phyloP scores from a whole-genome alignment of 352 stramenopile species.

The Elongisporangium undulatum region DNA sequence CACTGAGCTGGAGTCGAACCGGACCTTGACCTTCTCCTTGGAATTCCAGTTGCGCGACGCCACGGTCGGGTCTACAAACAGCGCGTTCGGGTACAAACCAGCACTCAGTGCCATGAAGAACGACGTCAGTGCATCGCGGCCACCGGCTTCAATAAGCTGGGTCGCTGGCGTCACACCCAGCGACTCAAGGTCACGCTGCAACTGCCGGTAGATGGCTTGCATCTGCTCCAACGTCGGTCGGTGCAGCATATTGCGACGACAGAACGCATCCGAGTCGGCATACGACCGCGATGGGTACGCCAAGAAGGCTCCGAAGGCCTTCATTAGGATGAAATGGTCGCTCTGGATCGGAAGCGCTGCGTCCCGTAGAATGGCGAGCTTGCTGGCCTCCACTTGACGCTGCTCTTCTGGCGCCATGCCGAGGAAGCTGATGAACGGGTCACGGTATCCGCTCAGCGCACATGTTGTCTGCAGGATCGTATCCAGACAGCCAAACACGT shows the following conservation, averaged over 20 bases:
- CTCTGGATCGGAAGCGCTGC: constrained; percentile 47
- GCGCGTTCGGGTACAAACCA: constrained; percentile 73
- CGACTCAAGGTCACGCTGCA: constrained; percentile 48
- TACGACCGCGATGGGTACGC: constrained; percentile 30
- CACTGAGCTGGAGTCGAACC: constrained; percentile 54
- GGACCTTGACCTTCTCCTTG: constrained; percentile 81
- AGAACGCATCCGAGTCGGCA: constrained; percentile 46
- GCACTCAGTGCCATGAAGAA: constrained; percentile 67
- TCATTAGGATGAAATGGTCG: constrained; percentile 67
- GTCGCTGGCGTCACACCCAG: constrained; percentile 44
- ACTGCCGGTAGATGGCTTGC: constrained; percentile 59
- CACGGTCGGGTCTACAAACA: constrained; percentile 33
- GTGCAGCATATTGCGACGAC: constrained; percentile 58
- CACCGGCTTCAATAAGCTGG: constrained; percentile 25
- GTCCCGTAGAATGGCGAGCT: constrained; percentile 45
- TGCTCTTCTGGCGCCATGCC: constrained; percentile 60
- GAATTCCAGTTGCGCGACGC: constrained; percentile 66
- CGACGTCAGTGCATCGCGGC: constrained; percentile 10
- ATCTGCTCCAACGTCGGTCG: constrained; percentile 62
- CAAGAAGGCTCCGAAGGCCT: constrained; percentile 58
- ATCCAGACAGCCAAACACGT: constrained; percentile 64
- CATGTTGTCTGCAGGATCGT: constrained; percentile 60
- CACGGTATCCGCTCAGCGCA: constrained; percentile 68
- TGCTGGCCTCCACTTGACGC: constrained; percentile 46
- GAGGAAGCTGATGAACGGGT: constrained; percentile 70